Conservation (phyloP, 2,329 filamentous ascomycete species). For the Xylaria sp. region DNA sequence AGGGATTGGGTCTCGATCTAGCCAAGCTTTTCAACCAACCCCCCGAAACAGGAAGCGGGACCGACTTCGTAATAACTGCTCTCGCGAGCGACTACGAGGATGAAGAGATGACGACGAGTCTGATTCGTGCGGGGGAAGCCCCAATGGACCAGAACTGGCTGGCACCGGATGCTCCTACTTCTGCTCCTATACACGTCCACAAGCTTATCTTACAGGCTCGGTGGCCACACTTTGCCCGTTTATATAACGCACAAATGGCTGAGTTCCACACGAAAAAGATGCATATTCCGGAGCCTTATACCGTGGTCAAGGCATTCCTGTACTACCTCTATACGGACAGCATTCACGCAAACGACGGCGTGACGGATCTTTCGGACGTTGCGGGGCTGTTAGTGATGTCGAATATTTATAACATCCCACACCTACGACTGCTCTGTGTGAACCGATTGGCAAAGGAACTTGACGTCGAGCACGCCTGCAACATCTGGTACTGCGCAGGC, state of each 20-base stretch:
- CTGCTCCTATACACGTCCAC: constrained; percentile 89
- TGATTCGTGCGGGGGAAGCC: constrained; percentile 49
- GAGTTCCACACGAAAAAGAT: constrained; percentile 97
- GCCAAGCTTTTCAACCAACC: constrained; percentile 84
- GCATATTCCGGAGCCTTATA: constrained; percentile 96
- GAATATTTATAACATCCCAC: constrained; percentile 96
- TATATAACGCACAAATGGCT: constrained; percentile 93
- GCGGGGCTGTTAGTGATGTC: constrained; percentile 96
- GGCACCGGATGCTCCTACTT: constrained; percentile 65
- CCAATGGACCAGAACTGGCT: constrained; percentile 58
- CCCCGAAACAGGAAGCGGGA: constrained; percentile 81
- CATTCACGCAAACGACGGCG: constrained; percentile 74
- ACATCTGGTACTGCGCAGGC: constrained; percentile 93
- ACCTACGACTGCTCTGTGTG: constrained; percentile 86
- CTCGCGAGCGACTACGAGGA: constrained; percentile 76
- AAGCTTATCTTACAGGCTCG: constrained; percentile 91
- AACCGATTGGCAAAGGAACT: constrained; percentile 88
- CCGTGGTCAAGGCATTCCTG: constrained; percentile 89
- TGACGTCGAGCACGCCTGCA: constrained; percentile 91
- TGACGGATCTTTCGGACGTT: constrained; percentile 79
- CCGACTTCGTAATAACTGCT: constrained; percentile 90
- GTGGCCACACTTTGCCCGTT: constrained; percentile 93
- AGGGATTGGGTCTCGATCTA: constrained; percentile 80
- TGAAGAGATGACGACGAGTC: constrained; percentile 61
- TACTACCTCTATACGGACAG: constrained; percentile 97